These are phyloP conservation scores for Nakazawaea ernobii DNA, from an alignment of 805 yeast species.

Conservation along the genomic window DNA sequence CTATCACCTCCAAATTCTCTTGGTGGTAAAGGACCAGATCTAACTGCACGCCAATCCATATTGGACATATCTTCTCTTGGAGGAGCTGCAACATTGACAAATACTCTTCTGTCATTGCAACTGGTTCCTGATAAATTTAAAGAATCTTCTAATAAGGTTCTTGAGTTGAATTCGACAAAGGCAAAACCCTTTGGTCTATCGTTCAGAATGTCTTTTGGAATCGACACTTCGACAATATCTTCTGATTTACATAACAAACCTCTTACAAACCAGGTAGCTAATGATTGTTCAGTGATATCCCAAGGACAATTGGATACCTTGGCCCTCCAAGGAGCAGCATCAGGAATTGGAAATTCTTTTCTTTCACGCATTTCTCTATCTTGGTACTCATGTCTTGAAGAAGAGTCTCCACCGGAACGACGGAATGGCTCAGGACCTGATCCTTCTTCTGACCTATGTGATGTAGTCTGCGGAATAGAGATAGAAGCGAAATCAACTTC, in stretches of 20 bases:
- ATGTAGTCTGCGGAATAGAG: slow-evolving; percentile 31
- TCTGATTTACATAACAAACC: slow-evolving; percentile 43
- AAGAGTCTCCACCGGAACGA: background rate
- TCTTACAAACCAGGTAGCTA: slow-evolving; percentile 56
- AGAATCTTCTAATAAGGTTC: slow-evolving; percentile 45
- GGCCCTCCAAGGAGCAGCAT: slow-evolving; percentile 89
- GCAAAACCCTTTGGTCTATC: slow-evolving; percentile 60
- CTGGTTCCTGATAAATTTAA: slow-evolving; percentile 37
- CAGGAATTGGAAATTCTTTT: slow-evolving; percentile 81
- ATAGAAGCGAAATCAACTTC: slow-evolving; percentile 63
- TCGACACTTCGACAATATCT: slow-evolving; percentile 46
- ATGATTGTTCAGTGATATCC: slow-evolving; percentile 64
- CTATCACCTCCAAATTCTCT: slow-evolving; percentile 23
- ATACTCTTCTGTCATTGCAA: slow-evolving; percentile 44
- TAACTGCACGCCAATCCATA: slow-evolving; percentile 28
- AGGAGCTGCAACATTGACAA: slow-evolving; percentile 56
- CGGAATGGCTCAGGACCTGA: slow-evolving; percentile 10
- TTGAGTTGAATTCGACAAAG: slow-evolving; percentile 42
- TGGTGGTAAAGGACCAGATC: slow-evolving; percentile 28
- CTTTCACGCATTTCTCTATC: slow-evolving; percentile 40
- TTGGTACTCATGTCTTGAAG: slow-evolving; percentile 16
- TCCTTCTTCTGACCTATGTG: slow-evolving; percentile 9
- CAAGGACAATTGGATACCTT: slow-evolving; percentile 81
- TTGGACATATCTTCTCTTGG: slow-evolving; percentile 36
- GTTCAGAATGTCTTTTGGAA: slow-evolving; percentile 65